Evolutionary conservation across 805 yeast species (phyloP), one percentile per base, ranked within the genome.

Genomic region (Starmerella floricola): DNA sequence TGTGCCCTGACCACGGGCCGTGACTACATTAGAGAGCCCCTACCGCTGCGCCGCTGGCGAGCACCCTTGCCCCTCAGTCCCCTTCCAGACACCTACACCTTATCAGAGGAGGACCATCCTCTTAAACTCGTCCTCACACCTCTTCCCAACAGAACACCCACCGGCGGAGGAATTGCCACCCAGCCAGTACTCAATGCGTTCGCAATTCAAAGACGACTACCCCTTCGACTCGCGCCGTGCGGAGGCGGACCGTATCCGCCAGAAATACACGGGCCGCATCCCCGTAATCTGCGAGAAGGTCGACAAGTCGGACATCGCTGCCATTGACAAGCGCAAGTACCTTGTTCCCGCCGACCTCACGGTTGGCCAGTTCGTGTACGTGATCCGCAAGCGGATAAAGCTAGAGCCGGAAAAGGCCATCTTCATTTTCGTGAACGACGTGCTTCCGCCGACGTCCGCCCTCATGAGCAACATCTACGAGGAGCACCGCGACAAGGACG

Each of bases 261-360:
- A 80, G 56, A 82, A 87, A 62, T 91, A 87, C 66, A 71, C 73
- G 43, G 95, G 91, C 61, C 74, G 98, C 53, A 85, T 91, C 48
- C 98, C 99, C 3, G 96, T 81, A 21, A 88, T 91, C 58, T 91
- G 98, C 62, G 98, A 91, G 66, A 80, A 87, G 65, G 96, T 87
- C 31, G 97, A 87, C 65, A 88, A 88, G 65, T 79, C 94, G 28
- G 96, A 91, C 60, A 82, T 91, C 50, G 94, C 93, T 36, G 91
- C 86, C 53, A 87, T 91, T 58, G 99, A 91, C 64, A 91, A 91
- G 72, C 81, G 95, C 63, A 91, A 91, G 67, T 91, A 91, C 61
- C 72, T 91, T 51, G 98, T 91, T 10, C 98, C 98, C 6, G 78
- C 87, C 21, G 98, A 91, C 61, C 73, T 91, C 55, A 85, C 96